Evolutionary conservation across 2,329 filamentous ascomycete genomes (phyloP), one percentile per base, ranked within the genome.

Genomic region (Epichloe coenophiala): DNA sequence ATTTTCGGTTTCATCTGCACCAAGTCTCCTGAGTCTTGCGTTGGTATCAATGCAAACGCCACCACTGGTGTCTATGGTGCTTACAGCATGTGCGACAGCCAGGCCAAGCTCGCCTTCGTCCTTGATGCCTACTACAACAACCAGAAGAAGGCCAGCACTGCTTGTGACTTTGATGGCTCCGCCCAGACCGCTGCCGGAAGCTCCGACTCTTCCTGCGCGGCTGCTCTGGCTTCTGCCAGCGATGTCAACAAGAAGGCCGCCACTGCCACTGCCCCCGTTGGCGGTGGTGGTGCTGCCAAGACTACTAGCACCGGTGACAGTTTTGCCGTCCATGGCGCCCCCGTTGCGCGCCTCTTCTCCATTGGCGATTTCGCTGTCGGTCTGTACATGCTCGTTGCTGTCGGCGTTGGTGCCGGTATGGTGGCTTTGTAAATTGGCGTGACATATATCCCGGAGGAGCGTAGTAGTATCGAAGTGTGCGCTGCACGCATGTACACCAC

Each of bases 1-100:
- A 77, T 93, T 58, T 97, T 97, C 68, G 74, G 73, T 64, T 81
- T 71, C 65, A 78, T 91, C 67, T 93, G 87, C 69, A 83, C 80
- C 51, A 61, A 68, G 43, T 64, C 73, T 53, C 63, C 68, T 44
- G 62, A 66, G 37, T 74, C 77, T 57, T 93, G 88, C 69, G 69
- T 66, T 23, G 86, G 83, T 50, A 88, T 93, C 68, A 71, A 68
- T 56, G 75, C 74, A 57, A 84, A 90, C 67, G 76, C 76, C 48
- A 78, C 76, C 53, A 76, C 73, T 19, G 87, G 85, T 61, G 70
- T 75, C 54, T 93, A 86, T 65, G 87, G 87, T 58, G 79, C 84
- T 49, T 88, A 86, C 74, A 79, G 80, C 66, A 88, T 88, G 80
- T 93, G 87, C 74, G 73, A 74, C 58, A 61, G 77, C 60, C 74